These are phyloP conservation scores for Salix arbutifolia DNA, from an alignment of 345 rosid species.

Conservation along the genomic window DNA sequence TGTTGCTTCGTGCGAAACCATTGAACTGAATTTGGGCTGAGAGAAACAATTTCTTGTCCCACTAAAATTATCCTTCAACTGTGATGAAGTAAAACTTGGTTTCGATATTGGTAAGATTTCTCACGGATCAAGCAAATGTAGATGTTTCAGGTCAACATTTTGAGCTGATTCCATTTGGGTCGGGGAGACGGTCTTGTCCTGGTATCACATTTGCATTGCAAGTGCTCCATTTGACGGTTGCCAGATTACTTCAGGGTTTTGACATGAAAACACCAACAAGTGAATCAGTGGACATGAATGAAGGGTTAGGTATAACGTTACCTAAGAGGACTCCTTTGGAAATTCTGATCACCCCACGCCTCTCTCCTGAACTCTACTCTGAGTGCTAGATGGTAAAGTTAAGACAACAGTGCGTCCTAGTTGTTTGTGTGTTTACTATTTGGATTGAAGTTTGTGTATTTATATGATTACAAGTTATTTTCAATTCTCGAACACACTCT, in stretches of 20 bases:
- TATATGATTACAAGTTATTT: too few species aligned
- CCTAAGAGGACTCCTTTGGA: constrained; percentile 17
- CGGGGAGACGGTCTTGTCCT: constrained; percentile 29
- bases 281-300: constrained; percentile 8
- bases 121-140: background rate
- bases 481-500: too few species aligned
- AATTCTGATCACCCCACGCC: constrained; percentile 7
- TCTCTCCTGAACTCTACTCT: background rate
- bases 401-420: too few species aligned
- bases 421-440: too few species aligned
- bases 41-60: background rate
- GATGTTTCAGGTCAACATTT: constrained; percentile 23
- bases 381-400: background rate
- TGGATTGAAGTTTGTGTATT: constrained; percentile 30
- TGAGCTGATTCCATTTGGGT: constrained; percentile 31
- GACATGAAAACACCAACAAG: constrained; percentile 7
- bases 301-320: constrained; percentile 10
- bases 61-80: background rate
- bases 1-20: background rate
- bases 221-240: constrained; percentile 20
- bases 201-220: constrained; percentile 30
- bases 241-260: constrained; percentile 21
- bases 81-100: background rate
- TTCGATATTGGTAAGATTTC: constrained; percentile 16
- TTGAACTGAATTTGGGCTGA: background rate